Evolutionary conservation across 2,329 filamentous ascomycete species (phyloP).

Genomic region (Sporothrix pallida): DNA sequence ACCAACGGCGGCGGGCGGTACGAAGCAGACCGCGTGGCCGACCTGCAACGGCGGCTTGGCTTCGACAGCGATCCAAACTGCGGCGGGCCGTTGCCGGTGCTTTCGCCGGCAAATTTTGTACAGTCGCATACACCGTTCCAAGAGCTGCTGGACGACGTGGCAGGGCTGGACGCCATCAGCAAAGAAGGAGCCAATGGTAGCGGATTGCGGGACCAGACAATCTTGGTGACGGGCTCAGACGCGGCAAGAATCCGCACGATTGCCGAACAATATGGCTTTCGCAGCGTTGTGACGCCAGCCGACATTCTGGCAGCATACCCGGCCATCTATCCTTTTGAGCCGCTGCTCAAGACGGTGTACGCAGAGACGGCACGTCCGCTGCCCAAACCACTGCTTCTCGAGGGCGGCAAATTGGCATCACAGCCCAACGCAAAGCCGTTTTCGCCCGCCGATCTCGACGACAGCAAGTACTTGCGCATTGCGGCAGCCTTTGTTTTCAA

Average conservation of each 20-base stretch:
- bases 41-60: conserved; percentile 69
- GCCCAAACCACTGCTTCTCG: conserved; percentile 53
- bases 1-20: conserved; percentile 93
- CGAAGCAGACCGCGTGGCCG: conserved; percentile 73
- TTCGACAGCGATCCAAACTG: conserved; percentile 90
- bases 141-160: conserved; percentile 57
- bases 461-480: conserved; percentile 66
- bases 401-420: conserved; percentile 46
- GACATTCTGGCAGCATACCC: conserved; percentile 80
- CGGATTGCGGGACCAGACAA: conserved; percentile 64
- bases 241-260: conserved; percentile 71
- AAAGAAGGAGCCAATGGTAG: conserved; percentile 41
- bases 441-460: conserved; percentile 30
- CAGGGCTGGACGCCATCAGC: conserved; percentile 27
- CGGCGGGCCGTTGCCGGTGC: conserved; percentile 65
- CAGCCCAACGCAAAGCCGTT: conserved; percentile 11
- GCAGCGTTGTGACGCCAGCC: conserved; percentile 80
- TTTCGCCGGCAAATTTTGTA: conserved; percentile 75
- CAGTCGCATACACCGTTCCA: conserved; percentile 92
- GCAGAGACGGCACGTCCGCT: conserved; percentile 61
- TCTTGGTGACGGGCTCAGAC: conserved; percentile 75
- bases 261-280: conserved; percentile 79
- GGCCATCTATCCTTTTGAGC: conserved; percentile 82
- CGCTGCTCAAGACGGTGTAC: conserved; percentile 68
- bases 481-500: conserved; percentile 94